These are phyloP conservation scores for Stellera chamaejasme DNA, from an alignment of 345 rosid genomes.

Conservation along the genomic window DNA sequence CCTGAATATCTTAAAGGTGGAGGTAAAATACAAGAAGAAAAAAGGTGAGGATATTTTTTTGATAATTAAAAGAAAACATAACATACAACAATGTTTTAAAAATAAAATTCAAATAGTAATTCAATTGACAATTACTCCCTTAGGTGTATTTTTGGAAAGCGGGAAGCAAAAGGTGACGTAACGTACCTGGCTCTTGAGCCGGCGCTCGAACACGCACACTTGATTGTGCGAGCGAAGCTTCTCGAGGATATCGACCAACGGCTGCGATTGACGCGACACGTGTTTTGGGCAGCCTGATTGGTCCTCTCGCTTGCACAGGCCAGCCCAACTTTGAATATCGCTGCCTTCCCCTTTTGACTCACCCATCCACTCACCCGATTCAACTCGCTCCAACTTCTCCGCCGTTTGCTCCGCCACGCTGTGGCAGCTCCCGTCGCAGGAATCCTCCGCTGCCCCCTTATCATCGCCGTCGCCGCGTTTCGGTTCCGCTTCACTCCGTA, in stretches of 20 bases:
- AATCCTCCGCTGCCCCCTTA: slow-evolving; percentile 25
- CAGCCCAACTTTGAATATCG: slow-evolving; percentile 66
- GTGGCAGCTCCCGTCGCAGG: slow-evolving; percentile 36
- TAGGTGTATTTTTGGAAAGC: too few relatives aligned
- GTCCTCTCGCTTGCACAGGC: slow-evolving; percentile 35
- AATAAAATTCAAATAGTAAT: too few relatives aligned
- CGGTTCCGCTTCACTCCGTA: slow-evolving; percentile 12
- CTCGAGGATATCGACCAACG: slow-evolving; percentile 39
- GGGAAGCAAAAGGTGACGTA: background rate
- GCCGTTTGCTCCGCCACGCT: slow-evolving; percentile 30
- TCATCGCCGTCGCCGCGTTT: slow-evolving; percentile 5
- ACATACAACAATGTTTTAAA: too few relatives aligned
- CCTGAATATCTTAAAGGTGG: too few relatives aligned
- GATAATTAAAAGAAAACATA: too few relatives aligned
- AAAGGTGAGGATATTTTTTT: too few relatives aligned
- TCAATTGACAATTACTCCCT: too few relatives aligned
- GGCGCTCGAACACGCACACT: slow-evolving; percentile 51
- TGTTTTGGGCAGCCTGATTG: slow-evolving; percentile 26
- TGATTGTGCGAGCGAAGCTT: slow-evolving; percentile 37
- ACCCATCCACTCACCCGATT: slow-evolving; percentile 22
- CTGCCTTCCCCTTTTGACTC: slow-evolving; percentile 35
- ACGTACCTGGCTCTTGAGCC: slow-evolving; percentile 55
- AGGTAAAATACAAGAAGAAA: too few relatives aligned
- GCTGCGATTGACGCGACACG: slow-evolving; percentile 31
- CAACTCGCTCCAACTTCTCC: slow-evolving; percentile 19